phyloP scores from a whole-genome alignment of 2,329 filamentous ascomycete species.

The Coniochaeta hoffmannii region DNA sequence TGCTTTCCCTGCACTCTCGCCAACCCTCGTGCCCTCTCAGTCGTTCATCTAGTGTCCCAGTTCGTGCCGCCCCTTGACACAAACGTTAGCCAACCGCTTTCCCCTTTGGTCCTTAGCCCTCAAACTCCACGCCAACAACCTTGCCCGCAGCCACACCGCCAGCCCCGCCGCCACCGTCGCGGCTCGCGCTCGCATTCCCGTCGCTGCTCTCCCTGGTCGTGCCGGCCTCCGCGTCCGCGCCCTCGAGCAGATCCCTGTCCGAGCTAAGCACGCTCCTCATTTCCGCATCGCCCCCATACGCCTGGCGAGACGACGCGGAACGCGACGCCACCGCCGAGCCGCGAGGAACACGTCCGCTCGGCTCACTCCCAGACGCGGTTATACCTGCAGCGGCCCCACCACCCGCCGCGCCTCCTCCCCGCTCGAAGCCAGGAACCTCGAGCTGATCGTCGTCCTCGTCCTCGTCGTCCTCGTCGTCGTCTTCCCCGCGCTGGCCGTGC shows the following conservation, averaged over 20 bases:
- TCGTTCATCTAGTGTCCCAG: too few species aligned
- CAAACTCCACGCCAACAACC: conserved; percentile 19
- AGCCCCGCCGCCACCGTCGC: conserved; percentile 21
- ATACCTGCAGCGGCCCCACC: not conserved
- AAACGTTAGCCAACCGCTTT: not conserved
- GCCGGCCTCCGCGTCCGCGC: conserved; percentile 63
- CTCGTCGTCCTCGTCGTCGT: conserved; percentile 54
- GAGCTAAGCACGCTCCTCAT: conserved; percentile 56
- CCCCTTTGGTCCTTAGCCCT: conserved; percentile 13
- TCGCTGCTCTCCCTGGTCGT: conserved; percentile 18
- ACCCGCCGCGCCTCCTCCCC: not conserved
- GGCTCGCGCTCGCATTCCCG: not conserved
- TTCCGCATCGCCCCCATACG: conserved; percentile 49
- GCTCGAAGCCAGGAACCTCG: conserved; percentile 11
- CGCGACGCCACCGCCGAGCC: conserved; percentile 22
- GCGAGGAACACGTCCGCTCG: not conserved
- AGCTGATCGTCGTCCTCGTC: conserved; percentile 32
- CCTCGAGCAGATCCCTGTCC: conserved; percentile 65
- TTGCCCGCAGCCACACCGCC: conserved; percentile 13
- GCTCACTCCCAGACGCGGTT: not conserved
- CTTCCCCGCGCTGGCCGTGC: conserved; percentile 31
- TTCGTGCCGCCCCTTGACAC: not conserved
- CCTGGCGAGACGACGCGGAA: conserved; percentile 23
- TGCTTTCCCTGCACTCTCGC: not conserved
- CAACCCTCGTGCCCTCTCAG: too few species aligned